A percentile compares a stretch with the other conserved stretches of the same genome.
phyloP scores from a whole-genome alignment of 163 green algal genomes.

The Scenedesmus sp. region DNA sequence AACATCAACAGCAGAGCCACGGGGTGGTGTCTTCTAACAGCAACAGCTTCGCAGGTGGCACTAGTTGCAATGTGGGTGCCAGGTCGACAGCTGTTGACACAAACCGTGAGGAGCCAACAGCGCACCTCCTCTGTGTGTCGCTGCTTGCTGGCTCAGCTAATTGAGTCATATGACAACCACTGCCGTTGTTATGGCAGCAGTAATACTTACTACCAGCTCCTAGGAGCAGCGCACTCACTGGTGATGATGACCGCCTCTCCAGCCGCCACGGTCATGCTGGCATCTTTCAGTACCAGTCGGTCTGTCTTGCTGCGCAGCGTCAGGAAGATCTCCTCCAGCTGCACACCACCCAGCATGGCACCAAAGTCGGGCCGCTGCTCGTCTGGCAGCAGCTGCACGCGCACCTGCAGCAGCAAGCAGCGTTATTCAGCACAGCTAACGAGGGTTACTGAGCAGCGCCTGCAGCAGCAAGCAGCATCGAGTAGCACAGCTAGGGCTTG shows the following conservation, averaged over 20 bases:
- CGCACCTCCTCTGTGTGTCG: no score
- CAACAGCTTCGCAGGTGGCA: neutral
- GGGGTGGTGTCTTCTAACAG: neutral
- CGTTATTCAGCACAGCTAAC: neutral
- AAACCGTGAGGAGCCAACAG: no score
- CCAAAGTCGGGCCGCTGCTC: slow-evolving; percentile 14
- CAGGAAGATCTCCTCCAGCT: slow-evolving; percentile 16
- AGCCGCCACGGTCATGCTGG: neutral
- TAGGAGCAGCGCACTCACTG: neutral
- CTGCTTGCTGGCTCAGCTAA: no score
- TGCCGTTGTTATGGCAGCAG: no score
- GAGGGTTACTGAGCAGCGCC: no score
- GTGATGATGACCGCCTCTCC: slow-evolving; percentile 19
- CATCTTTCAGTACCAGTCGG: slow-evolving; percentile 20
- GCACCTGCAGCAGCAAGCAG: neutral
- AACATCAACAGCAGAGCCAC: neutral
- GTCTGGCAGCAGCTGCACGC: neutral
- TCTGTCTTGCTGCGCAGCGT: slow-evolving; percentile 42
- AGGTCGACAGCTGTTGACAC: no score
- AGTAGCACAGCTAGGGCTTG: no score
- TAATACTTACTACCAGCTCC: neutral
- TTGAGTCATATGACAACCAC: no score
- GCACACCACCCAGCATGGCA: slow-evolving; percentile 30
- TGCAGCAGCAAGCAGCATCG: no score
- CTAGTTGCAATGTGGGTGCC: no score